These are phyloP conservation scores for Aspergillus japonicus DNA, from an alignment of 2,329 filamentous ascomycete species.

Conservation along the genomic window DNA sequence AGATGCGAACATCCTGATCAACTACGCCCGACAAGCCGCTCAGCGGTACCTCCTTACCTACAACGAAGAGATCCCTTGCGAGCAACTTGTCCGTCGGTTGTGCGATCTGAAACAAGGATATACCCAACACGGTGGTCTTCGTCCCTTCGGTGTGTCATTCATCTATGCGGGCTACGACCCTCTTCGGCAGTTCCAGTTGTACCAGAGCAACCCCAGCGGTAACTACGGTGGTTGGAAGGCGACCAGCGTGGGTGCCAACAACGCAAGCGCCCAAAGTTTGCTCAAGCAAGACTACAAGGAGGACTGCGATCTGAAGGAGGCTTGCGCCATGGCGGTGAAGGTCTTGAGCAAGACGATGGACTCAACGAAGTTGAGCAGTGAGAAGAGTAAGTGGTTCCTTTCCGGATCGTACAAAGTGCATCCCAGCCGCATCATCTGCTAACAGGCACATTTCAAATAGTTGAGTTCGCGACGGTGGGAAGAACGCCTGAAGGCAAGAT, in stretches of 20 bases:
- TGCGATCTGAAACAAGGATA: slow-evolving; percentile 99
- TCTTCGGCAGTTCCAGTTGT: slow-evolving; percentile 94
- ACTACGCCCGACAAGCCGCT: slow-evolving; percentile 95
- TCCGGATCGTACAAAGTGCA: neutral
- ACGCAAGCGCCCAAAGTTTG: slow-evolving; percentile 92
- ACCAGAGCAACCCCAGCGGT: slow-evolving; percentile 96
- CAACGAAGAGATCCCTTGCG: slow-evolving; percentile 99
- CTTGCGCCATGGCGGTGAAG: slow-evolving; percentile 96
- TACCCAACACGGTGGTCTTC: slow-evolving; percentile 96
- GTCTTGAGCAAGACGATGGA: slow-evolving; percentile 99
- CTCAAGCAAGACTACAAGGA: slow-evolving; percentile 99
- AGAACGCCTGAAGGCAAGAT: slow-evolving; percentile 94
- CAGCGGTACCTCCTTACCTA: slow-evolving; percentile 98
- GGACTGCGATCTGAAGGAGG: slow-evolving; percentile 92
- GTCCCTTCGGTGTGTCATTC: slow-evolving; percentile 97
- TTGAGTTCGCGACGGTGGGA: slow-evolving; percentile 97
- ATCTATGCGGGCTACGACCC: slow-evolving; percentile 99
- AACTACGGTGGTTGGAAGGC: slow-evolving; percentile 99
- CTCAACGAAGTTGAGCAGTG: slow-evolving; percentile 95
- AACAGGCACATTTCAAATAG: slow-evolving; percentile 48
- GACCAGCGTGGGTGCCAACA: slow-evolving; percentile 95
- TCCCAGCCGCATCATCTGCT: slow-evolving; percentile 10
- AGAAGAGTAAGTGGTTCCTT: slow-evolving; percentile 77
- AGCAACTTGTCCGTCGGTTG: slow-evolving; percentile 92
- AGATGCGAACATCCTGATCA: slow-evolving; percentile 99